Conservation (phyloP, 306 rosid species). For the Corylus heterophylla region DNA sequence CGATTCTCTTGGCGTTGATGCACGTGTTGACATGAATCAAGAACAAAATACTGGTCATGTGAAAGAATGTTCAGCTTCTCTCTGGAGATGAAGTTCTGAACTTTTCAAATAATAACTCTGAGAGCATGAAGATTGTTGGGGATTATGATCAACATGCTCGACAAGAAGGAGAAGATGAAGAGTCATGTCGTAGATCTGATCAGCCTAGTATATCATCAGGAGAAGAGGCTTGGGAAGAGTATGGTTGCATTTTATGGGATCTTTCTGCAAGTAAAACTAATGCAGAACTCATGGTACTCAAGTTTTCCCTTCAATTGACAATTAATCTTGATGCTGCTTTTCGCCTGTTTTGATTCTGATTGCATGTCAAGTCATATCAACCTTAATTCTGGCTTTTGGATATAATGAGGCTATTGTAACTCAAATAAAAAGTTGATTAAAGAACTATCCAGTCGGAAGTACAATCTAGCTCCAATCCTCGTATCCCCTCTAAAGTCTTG, state of each 20-base stretch:
- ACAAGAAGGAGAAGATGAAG: constrained; percentile 29
- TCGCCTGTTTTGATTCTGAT: not conserved
- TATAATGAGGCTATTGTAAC: not conserved
- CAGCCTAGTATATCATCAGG: constrained; percentile 17
- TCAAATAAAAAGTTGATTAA: not conserved
- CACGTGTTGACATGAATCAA: constrained; percentile 22
- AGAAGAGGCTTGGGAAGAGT: constrained; percentile 76
- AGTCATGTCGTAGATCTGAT: constrained; percentile 17
- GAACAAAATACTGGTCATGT: constrained; percentile 3
- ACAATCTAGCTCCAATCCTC: not conserved
- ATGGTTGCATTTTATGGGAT: constrained; percentile 91
- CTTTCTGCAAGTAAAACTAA: constrained; percentile 76
- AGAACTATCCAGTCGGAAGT: not conserved
- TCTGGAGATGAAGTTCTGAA: constrained; percentile 12
- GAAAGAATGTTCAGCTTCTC: constrained; percentile 34
- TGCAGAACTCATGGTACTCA: constrained; percentile 84
- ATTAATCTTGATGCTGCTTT: constrained; percentile 9
- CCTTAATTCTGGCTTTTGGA: not conserved
- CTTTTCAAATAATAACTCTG: constrained; percentile 24
- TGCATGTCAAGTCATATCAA: not conserved
- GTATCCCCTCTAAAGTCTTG: not conserved
- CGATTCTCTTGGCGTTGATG: constrained; percentile 23
- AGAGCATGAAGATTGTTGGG: constrained; percentile 50
- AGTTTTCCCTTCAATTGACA: not conserved
- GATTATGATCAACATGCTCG: constrained; percentile 31